Evolutionary conservation across 306 rosid species (phyloP).

Genomic region (Pyrus pyrifolia): DNA sequence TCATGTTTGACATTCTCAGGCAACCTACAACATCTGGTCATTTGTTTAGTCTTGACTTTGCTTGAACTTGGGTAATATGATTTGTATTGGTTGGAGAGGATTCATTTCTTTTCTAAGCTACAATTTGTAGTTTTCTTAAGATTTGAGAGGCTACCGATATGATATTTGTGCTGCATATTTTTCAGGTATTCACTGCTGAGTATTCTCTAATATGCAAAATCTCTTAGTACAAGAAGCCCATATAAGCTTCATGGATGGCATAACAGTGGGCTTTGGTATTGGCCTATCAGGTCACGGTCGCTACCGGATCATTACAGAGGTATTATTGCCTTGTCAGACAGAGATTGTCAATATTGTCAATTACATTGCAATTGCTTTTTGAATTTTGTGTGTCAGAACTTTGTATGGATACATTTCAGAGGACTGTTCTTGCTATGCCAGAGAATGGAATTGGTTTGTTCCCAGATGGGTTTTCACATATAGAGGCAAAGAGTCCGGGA

Average conservation of each 20-base stretch:
- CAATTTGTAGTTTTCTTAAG: background rate
- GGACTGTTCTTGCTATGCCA: constrained; percentile 95
- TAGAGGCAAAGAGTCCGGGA: constrained; percentile 94
- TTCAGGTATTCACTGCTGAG: constrained; percentile 88
- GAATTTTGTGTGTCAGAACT: background rate
- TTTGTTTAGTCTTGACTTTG: background rate
- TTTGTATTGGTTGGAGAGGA: background rate
- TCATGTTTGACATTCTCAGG: background rate
- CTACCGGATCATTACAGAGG: constrained; percentile 89
- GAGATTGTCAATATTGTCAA: background rate
- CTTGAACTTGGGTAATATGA: background rate
- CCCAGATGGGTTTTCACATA: constrained; percentile 88
- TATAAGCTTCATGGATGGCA: constrained; percentile 89
- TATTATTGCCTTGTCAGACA: constrained; percentile 20
- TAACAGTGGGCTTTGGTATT: constrained; percentile 96
- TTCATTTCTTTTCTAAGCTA: background rate
- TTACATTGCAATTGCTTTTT: background rate
- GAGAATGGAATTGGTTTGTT: constrained; percentile 96
- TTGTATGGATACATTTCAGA: constrained; percentile 38
- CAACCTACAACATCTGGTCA: background rate
- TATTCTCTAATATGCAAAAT: constrained; percentile 93
- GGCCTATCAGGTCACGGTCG: constrained; percentile 94
- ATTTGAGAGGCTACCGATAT: constrained; percentile 18
- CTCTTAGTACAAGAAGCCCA: constrained; percentile 81
- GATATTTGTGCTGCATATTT: constrained; percentile 11